These are phyloP conservation scores for Hansenula sp. DNA, from an alignment of 1,139 yeast genomes.

Conservation along the genomic window DNA sequence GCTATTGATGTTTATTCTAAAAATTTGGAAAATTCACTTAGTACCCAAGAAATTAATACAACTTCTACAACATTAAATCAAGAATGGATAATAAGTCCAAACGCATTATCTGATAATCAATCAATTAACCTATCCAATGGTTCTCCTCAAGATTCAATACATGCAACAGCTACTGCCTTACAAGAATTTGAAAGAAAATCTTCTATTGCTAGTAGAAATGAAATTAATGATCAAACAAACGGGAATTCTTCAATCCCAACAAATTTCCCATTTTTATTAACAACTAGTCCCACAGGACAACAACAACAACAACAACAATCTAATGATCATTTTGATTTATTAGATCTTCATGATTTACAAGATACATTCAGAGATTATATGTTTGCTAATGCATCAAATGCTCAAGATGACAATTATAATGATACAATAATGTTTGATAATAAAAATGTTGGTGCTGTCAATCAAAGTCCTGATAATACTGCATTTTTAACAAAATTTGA, in stretches of 20 bases:
- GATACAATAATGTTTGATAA: neutral
- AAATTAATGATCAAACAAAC: no score
- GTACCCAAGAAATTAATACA: no score
- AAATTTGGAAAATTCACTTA: slow-evolving; percentile 13
- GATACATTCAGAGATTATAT: slow-evolving; percentile 29
- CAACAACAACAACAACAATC: no score
- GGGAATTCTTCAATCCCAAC: no score
- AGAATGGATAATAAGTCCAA: neutral
- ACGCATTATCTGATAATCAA: neutral
- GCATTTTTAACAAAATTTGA: slow-evolving; percentile 18
- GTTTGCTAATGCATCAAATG: slow-evolving; percentile 28
- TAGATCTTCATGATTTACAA: slow-evolving; percentile 24
- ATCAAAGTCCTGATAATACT: slow-evolving; percentile 2
- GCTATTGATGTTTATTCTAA: slow-evolving; percentile 19
- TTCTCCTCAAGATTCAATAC: neutral
- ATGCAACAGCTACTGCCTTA: neutral
- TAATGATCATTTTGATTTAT: slow-evolving; percentile 5
- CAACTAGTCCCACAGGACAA: slow-evolving; percentile 5
- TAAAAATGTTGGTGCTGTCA: no score
- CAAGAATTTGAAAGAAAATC: neutral
- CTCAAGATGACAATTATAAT: neutral
- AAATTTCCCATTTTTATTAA: slow-evolving; percentile 4
- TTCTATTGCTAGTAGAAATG: neutral
- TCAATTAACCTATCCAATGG: neutral
- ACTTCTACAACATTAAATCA: no score